phyloP scores from a whole-genome alignment of 2,329 filamentous ascomycete genomes.

The Clarireedia homoeocarpa region DNA sequence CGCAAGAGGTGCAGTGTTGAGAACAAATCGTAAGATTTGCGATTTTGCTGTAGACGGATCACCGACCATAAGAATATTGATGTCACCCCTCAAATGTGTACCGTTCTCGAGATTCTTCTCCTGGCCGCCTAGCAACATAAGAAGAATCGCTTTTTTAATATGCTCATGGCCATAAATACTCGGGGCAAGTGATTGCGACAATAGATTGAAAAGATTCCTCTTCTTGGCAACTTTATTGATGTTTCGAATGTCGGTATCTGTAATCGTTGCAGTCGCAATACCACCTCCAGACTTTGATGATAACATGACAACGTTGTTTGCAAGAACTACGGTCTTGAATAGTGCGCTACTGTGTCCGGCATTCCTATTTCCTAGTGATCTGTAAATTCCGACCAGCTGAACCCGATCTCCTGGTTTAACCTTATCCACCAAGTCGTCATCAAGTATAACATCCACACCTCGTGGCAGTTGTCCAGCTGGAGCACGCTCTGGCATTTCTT shows the following conservation, averaged over 20 bases:
- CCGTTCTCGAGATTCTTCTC: conserved; percentile 99
- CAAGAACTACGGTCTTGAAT: conserved; percentile 88
- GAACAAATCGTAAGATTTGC: conserved; percentile 91
- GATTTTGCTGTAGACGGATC: conserved; percentile 98
- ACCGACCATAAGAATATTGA: conserved; percentile 98
- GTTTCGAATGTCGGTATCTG: conserved; percentile 93
- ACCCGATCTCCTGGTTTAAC: conserved; percentile 95
- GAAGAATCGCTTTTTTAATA: conserved; percentile 93
- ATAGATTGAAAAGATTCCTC: conserved; percentile 82
- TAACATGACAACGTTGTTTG: conserved; percentile 89
- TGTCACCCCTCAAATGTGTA: conserved; percentile 94
- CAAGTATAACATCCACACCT: conserved; percentile 91
- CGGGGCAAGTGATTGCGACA: conserved; percentile 89
- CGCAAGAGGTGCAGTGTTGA: conserved; percentile 92
- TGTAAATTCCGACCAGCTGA: conserved; percentile 92
- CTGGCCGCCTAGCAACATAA: conserved; percentile 92
- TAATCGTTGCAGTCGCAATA: conserved; percentile 84
- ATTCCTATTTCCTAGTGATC: conserved; percentile 91
- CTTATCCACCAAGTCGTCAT: conserved; percentile 90
- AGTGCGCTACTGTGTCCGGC: conserved; percentile 83
- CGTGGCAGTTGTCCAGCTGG: conserved; percentile 92
- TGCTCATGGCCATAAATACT: conserved; percentile 97
- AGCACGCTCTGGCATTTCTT: conserved; percentile 97
- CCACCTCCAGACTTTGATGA: conserved; percentile 95
- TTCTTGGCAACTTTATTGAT: conserved; percentile 98